Conservation (phyloP, 176 grass and related monocot species). For the Raddia guianensis region DNA sequence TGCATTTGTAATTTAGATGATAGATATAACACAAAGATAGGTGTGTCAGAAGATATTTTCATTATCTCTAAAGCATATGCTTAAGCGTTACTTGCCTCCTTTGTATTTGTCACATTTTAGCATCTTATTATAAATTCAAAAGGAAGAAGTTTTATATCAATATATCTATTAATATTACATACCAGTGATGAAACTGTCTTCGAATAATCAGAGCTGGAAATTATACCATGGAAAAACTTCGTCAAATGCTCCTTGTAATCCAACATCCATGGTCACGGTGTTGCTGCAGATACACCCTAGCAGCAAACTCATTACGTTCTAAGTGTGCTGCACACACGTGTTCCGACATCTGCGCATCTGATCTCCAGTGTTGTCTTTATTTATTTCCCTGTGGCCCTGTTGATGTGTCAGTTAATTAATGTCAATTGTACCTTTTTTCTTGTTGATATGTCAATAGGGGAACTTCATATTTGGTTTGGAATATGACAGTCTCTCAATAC, state of each 20-base stretch:
- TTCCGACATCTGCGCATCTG: slow-evolving; percentile 9
- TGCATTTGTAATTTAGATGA: slow-evolving; percentile 17
- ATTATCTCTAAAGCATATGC: slow-evolving; percentile 12
- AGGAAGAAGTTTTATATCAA: slow-evolving; percentile 18
- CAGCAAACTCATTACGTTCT: slow-evolving; percentile 10
- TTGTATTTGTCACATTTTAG: slow-evolving; percentile 13
- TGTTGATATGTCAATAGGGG: slow-evolving; percentile 55
- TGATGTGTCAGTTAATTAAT: slow-evolving; percentile 24
- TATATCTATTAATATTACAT: slow-evolving; percentile 5
- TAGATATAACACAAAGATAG: slow-evolving; percentile 17
- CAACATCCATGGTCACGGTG: neutral
- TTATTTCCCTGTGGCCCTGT: slow-evolving; percentile 16
- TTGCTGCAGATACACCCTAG: neutral
- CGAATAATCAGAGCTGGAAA: neutral
- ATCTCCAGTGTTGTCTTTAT: slow-evolving; percentile 30
- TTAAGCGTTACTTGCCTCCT: neutral
- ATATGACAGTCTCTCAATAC: slow-evolving; percentile 80
- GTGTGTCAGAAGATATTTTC: neutral
- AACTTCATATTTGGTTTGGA: slow-evolving; percentile 83
- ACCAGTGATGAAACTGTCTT: slow-evolving; percentile 12
- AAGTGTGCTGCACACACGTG: neutral
- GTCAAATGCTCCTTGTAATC: slow-evolving; percentile 7
- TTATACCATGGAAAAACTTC: slow-evolving; percentile 31
- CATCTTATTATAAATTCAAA: neutral
- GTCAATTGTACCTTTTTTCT: slow-evolving; percentile 47